Evolutionary conservation across 2,329 filamentous ascomycete genomes (phyloP).

Genomic region (Pseudogymnoascus sp.): DNA sequence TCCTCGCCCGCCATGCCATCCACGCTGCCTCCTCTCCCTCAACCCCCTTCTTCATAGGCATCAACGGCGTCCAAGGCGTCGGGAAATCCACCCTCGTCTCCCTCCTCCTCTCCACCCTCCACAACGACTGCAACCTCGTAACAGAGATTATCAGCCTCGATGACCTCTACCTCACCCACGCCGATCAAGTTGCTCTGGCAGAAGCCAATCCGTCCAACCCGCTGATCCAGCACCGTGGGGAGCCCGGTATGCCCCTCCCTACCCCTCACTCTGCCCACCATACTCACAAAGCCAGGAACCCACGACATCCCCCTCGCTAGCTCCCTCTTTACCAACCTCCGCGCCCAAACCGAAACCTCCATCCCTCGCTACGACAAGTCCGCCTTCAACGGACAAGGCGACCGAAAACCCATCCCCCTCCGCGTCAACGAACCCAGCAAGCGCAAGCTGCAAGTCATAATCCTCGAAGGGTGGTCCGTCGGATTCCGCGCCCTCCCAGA

Average conservation of each 20-base stretch:
- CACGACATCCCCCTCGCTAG: constrained; percentile 54
- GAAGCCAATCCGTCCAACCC: constrained; percentile 47
- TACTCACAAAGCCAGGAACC: constrained; percentile 33
- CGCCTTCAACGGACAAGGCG: constrained; percentile 53
- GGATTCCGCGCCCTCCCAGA: constrained; percentile 53
- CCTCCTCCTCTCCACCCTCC: constrained; percentile 49
- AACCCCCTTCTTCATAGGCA: constrained; percentile 70
- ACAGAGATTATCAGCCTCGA: constrained; percentile 57
- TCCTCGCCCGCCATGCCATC: constrained; percentile 49
- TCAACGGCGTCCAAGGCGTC: constrained; percentile 86
- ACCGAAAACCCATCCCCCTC: constrained; percentile 51
- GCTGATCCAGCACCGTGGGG: constrained; percentile 57
- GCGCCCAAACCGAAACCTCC: constrained; percentile 36
- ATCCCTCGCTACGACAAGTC: constrained; percentile 64
- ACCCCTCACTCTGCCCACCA: not conserved
- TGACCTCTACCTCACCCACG: constrained; percentile 60
- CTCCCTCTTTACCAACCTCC: constrained; percentile 46
- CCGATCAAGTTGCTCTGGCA: constrained; percentile 46
- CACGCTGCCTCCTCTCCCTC: constrained; percentile 35
- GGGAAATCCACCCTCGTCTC: constrained; percentile 85
- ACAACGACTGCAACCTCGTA: constrained; percentile 42
- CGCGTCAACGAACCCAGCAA: constrained; percentile 30
- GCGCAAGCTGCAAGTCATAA: constrained; percentile 39
- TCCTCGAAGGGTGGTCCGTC: constrained; percentile 68
- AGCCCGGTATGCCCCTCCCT: constrained; percentile 39